Percentiles rank a stretch among this genome's conserved stretches.
phyloP scores from a whole-genome alignment of 176 grass and related monocot species.

The Lolium multiflorum region DNA sequence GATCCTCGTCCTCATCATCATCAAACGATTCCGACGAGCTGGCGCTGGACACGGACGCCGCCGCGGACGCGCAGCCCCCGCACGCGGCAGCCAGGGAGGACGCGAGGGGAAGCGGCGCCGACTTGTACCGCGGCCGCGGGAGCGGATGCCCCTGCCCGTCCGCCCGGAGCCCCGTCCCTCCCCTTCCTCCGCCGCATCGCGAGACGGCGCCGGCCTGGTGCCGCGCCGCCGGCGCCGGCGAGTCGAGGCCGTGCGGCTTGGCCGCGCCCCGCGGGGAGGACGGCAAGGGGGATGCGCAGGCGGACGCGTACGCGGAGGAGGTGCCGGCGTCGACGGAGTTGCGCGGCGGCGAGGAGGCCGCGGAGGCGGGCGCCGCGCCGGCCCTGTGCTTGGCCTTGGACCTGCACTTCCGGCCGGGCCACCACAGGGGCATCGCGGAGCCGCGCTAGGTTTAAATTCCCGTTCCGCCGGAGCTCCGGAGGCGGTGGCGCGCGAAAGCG shows the following conservation, averaged over 20 bases:
- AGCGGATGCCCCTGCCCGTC: constrained; percentile 40
- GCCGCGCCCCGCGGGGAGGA: constrained; percentile 4
- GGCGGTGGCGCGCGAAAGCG: neutral
- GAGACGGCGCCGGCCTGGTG: neutral
- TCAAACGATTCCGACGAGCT: constrained; percentile 72
- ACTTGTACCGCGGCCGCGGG: constrained; percentile 42
- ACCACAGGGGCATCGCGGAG: constrained; percentile 48
- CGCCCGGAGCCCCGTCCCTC: neutral
- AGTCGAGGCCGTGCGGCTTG: neutral
- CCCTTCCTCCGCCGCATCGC: neutral
- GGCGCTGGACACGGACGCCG: constrained; percentile 54
- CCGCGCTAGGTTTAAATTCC: neutral
- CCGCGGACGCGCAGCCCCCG: constrained; percentile 32
- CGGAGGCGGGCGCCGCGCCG: constrained; percentile 12
- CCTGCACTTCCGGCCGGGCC: constrained; percentile 32
- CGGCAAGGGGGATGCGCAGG: constrained; percentile 45
- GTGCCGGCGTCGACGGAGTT: constrained; percentile 15
- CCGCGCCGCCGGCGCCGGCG: neutral
- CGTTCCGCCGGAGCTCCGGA: too few relatives aligned
- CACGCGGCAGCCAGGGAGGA: neutral
- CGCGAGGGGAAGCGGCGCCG: constrained; percentile 28
- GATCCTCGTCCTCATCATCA: constrained; percentile 57
- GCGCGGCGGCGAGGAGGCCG: constrained; percentile 22
- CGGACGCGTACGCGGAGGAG: constrained; percentile 38
- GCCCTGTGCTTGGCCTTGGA: constrained; percentile 40